A percentile compares a stretch with the other conserved stretches of the same genome.
Conservation (phyloP, 108 stramenopile species). For the Cyclotella distinguenda region DNA sequence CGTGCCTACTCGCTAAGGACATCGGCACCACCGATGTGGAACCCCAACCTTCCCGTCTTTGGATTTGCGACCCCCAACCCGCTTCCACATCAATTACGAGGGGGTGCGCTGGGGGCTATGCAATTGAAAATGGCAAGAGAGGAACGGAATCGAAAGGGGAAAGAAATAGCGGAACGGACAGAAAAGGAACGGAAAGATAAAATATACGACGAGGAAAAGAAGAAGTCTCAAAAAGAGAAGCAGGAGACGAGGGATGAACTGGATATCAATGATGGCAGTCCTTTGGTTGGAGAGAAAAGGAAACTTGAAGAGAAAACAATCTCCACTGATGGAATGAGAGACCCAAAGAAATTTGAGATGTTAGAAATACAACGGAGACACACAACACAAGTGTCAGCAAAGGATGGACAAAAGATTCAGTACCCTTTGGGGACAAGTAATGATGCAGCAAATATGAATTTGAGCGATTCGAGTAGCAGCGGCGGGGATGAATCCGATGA, state of each 20-base stretch:
- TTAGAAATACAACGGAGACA: slow-evolving; percentile 8
- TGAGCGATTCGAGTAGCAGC: slow-evolving; percentile 70
- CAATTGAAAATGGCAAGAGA: slow-evolving; percentile 67
- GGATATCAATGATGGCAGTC: slow-evolving; percentile 1
- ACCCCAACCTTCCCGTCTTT: slow-evolving; percentile 72
- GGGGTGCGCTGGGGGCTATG: slow-evolving; percentile 76
- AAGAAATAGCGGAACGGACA: slow-evolving; percentile 32
- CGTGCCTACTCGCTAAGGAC: slow-evolving; percentile 67
- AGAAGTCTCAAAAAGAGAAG: slow-evolving; percentile 29
- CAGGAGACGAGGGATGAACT: slow-evolving; percentile 18
- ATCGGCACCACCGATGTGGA: slow-evolving; percentile 83
- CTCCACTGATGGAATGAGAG: not conserved
- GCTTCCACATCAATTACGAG: slow-evolving; percentile 80
- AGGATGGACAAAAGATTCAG: not conserved
- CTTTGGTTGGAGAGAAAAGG: not conserved
- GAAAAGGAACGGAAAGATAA: slow-evolving; percentile 6
- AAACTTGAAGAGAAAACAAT: slow-evolving; percentile 11
- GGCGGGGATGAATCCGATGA: slow-evolving; percentile 53
- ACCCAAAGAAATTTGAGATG: slow-evolving; percentile 41
- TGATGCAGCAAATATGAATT: slow-evolving; percentile 63
- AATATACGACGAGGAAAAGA: slow-evolving; percentile 30
- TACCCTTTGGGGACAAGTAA: slow-evolving; percentile 8
- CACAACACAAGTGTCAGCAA: slow-evolving; percentile 2
- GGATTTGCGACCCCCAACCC: slow-evolving; percentile 86
- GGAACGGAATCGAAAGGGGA: slow-evolving; percentile 53